Percentiles rank a stretch among this genome's conserved stretches.
phyloP scores from a whole-genome alignment of 192 early-diverging fungal species.

The Podila epigama region DNA sequence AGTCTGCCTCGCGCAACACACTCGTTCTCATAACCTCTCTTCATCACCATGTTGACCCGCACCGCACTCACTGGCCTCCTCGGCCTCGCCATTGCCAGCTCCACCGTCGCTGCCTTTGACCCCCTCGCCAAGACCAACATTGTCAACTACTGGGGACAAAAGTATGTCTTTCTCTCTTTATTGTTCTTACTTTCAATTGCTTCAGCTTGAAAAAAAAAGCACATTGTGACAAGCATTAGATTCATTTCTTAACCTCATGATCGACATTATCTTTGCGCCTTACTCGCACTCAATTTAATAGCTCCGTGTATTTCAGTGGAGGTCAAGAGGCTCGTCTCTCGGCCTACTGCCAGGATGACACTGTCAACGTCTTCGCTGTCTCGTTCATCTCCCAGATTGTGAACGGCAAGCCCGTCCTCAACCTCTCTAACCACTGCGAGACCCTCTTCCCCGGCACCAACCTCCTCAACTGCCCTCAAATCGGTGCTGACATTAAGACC shows the following conservation, averaged over 20 bases:
- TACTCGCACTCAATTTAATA: neutral
- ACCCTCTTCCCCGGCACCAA: slow-evolving; percentile 57
- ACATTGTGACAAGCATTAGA: neutral
- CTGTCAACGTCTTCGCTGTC: slow-evolving; percentile 62
- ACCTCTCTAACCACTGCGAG: slow-evolving; percentile 60
- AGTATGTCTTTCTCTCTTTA: neutral
- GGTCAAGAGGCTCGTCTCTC: neutral
- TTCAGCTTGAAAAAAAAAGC: neutral
- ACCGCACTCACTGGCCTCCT: neutral
- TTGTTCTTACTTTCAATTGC: neutral
- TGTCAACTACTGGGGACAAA: slow-evolving; percentile 9
- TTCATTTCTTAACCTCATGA: neutral
- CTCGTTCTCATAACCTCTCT: neutral
- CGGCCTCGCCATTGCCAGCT: neutral
- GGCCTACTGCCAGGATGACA: slow-evolving; percentile 63
- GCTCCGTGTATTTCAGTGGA: neutral
- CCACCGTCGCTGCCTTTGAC: neutral
- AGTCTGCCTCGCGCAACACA: neutral
- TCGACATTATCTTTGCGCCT: neutral
- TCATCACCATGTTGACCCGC: neutral
- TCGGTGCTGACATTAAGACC: slow-evolving; percentile 64
- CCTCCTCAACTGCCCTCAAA: slow-evolving; percentile 60
- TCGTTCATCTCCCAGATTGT: slow-evolving; percentile 64
- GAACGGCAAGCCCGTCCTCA: slow-evolving; percentile 56
- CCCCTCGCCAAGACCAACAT: neutral